A percentile compares a stretch with the other conserved stretches of the same genome.
phyloP scores from a whole-genome alignment of 2,329 filamentous ascomycete genomes.

The Dothistroma septosporum region DNA sequence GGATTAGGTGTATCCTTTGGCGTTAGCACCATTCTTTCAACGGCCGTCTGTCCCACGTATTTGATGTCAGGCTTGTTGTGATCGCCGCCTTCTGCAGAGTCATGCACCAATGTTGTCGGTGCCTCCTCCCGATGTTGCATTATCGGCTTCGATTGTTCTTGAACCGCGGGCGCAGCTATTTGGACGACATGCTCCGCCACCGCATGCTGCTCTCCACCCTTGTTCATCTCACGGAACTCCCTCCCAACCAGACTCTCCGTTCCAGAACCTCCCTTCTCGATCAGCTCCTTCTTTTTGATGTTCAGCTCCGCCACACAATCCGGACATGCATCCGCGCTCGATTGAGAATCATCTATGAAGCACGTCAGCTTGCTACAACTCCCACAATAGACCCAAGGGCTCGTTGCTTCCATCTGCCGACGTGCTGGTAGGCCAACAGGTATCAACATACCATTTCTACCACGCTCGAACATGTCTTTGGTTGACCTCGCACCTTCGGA shows the following conservation, averaged over 20 bases:
- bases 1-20: background rate
- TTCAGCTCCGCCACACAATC: slow-evolving; percentile 32
- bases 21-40: background rate
- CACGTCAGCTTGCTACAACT: slow-evolving; percentile 7
- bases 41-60: background rate
- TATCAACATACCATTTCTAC: slow-evolving; percentile 29
- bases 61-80: too few species aligned
- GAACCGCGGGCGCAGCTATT: background rate
- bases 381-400: slow-evolving; percentile 25
- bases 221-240: background rate
- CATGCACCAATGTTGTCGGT: too few species aligned
- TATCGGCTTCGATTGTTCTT: too few species aligned
- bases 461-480: slow-evolving; percentile 27
- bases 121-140: too few species aligned
- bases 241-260: background rate
- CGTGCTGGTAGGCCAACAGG: slow-evolving; percentile 25
- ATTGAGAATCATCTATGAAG: slow-evolving; percentile 15
- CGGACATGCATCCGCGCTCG: slow-evolving; percentile 28
- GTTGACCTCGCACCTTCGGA: slow-evolving; percentile 13
- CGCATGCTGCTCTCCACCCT: background rate
- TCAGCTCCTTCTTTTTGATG: slow-evolving; percentile 25
- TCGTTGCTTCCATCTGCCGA: slow-evolving; percentile 31
- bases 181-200: background rate
- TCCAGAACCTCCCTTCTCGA: background rate
- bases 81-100: too few species aligned